Evolutionary conservation across 768 basidiomycete genomes (phyloP).

Genomic region (Boletus sp.): DNA sequence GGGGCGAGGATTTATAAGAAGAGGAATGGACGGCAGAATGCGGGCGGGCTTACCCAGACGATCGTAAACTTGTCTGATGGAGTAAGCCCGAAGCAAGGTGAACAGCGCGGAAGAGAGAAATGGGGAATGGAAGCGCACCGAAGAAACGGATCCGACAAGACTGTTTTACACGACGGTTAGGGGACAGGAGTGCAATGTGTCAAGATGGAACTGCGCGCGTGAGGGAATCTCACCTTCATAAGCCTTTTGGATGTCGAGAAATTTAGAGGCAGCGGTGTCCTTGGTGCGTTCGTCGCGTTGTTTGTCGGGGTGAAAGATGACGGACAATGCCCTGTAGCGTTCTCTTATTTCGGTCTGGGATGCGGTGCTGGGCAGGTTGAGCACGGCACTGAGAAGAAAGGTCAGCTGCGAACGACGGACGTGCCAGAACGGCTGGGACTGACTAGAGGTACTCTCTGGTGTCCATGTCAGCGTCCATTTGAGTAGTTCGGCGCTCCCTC

Average conservation of each 20-base stretch:
- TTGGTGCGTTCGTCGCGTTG: constrained; percentile 58
- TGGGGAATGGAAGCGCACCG: constrained; percentile 42
- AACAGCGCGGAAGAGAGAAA: constrained; percentile 1
- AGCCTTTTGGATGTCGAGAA: constrained; percentile 77
- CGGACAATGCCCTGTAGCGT: constrained; percentile 66
- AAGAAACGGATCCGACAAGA: constrained; percentile 70
- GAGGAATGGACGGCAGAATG: constrained; percentile 3
- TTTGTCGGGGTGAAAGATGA: constrained; percentile 85
- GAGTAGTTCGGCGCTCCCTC: background rate
- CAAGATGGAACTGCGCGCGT: background rate
- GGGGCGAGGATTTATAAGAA: constrained; percentile 10
- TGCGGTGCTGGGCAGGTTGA: constrained; percentile 67
- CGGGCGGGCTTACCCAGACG: constrained; percentile 49
- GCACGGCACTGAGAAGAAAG: constrained; percentile 43
- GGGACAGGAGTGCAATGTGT: background rate
- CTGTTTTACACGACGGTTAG: constrained; percentile 34
- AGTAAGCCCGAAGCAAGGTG: constrained; percentile 7
- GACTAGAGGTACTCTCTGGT: constrained; percentile 30
- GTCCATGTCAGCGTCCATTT: constrained; percentile 4
- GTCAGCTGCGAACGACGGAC: constrained; percentile 1
- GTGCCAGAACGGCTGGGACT: constrained; percentile 5
- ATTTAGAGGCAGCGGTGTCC: constrained; percentile 60
- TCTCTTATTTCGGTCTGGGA: constrained; percentile 72
- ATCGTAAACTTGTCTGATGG: constrained; percentile 69
- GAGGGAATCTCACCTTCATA: constrained; percentile 59